These are phyloP conservation scores for Pezizomycotina sp. DNA, from an alignment of 2,329 filamentous ascomycete genomes.

Conservation along the genomic window DNA sequence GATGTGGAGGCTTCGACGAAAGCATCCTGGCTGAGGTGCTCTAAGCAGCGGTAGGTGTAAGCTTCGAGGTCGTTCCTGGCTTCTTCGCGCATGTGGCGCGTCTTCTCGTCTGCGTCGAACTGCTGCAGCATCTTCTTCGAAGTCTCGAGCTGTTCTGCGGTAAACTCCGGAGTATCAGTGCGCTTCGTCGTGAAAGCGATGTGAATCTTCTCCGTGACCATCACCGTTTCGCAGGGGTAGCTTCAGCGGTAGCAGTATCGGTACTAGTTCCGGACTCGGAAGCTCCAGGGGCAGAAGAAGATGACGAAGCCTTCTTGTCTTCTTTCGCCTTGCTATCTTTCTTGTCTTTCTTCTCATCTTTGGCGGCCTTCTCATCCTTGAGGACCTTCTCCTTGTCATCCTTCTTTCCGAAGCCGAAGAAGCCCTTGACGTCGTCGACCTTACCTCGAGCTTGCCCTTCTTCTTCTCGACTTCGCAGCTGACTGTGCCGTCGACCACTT, in stretches of 20 bases:
- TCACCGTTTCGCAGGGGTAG: constrained; percentile 33
- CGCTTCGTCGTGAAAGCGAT: constrained; percentile 38
- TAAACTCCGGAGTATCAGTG: constrained; percentile 36
- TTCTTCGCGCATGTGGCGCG: constrained; percentile 63
- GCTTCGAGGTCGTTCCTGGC: constrained; percentile 82
- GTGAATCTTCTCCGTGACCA: constrained; percentile 41
- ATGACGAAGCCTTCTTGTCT: constrained; percentile 30
- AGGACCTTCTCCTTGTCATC: constrained; percentile 54
- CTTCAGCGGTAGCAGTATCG: constrained; percentile 26
- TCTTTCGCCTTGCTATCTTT: too few relatives aligned
- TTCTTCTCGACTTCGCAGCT: constrained; percentile 68
- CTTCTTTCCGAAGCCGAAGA: constrained; percentile 88
- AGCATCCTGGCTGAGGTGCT: constrained; percentile 59
- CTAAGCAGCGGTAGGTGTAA: constrained; percentile 76
- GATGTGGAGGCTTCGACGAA: constrained; percentile 59
- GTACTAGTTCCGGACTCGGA: constrained; percentile 29
- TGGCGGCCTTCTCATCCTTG: constrained; percentile 45
- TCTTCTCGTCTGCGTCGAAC: constrained; percentile 72
- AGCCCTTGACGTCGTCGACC: constrained; percentile 86
- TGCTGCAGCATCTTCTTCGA: constrained; percentile 55
- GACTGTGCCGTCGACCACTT: constrained; percentile 56
- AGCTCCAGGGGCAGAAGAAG: constrained; percentile 36
- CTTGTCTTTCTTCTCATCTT: constrained; percentile 36
- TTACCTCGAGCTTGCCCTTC: constrained; percentile 48
- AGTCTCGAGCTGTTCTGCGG: constrained; percentile 36